A percentile compares a stretch with the other conserved stretches of the same genome.
Evolutionary conservation across 768 basidiomycete genomes (phyloP).

Genomic region (Phanerodontia chrysosporium): DNA sequence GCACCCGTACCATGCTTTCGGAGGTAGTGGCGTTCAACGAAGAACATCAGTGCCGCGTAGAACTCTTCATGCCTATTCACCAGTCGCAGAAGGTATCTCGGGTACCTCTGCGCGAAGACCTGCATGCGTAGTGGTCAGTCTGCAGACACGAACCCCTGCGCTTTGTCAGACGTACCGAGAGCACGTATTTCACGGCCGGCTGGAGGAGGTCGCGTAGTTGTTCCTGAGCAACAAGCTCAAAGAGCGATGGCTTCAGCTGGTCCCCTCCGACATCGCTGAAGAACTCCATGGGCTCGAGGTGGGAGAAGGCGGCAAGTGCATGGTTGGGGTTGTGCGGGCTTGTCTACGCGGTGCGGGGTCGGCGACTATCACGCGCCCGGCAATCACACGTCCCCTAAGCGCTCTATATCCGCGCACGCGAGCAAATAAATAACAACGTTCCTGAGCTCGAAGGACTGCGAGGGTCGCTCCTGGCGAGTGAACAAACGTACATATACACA

Average conservation of each 20-base stretch:
- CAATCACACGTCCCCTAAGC: background rate
- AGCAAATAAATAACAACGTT: no score
- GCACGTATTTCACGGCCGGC: slow-evolving; percentile 90
- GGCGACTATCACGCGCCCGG: slow-evolving; percentile 7
- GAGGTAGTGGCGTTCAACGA: slow-evolving; percentile 90
- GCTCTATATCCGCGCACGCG: background rate
- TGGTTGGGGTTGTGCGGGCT: slow-evolving; percentile 2
- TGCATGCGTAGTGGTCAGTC: slow-evolving; percentile 27
- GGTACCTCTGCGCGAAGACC: slow-evolving; percentile 94
- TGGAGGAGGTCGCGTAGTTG: slow-evolving; percentile 89
- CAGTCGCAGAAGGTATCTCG: slow-evolving; percentile 84
- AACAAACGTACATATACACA: no score
- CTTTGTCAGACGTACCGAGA: slow-evolving; percentile 53
- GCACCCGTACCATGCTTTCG: slow-evolving; percentile 67
- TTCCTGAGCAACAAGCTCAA: slow-evolving; percentile 91
- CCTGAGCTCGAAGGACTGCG: background rate
- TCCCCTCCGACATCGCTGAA: slow-evolving; percentile 74
- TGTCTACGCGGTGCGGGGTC: background rate
- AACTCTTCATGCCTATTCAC: slow-evolving; percentile 97
- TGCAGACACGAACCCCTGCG: background rate
- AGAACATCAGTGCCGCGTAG: slow-evolving; percentile 83
- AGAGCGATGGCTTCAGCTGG: slow-evolving; percentile 75
- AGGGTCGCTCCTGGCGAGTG: no score
- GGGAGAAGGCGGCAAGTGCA: background rate
- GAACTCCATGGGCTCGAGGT: slow-evolving; percentile 59